A percentile compares a stretch with the other conserved stretches of the same genome.
phyloP scores from a whole-genome alignment of 2,329 filamentous ascomycete species.

The Dothideomycetes sp. region DNA sequence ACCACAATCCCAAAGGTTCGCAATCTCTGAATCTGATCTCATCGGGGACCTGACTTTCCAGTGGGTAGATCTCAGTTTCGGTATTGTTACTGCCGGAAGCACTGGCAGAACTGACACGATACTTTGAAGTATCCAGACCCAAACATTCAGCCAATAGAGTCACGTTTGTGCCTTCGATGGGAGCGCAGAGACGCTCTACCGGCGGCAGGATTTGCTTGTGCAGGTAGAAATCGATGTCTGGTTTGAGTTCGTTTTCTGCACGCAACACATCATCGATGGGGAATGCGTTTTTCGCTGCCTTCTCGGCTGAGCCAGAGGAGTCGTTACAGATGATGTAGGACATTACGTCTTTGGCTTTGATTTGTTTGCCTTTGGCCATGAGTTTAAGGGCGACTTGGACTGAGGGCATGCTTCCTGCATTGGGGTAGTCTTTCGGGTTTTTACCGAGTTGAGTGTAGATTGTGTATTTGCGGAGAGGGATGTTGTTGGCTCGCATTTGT shows the following conservation, averaged over 20 bases:
- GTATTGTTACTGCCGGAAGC: constrained; percentile 44
- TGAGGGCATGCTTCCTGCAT: constrained; percentile 89
- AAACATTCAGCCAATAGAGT: constrained; percentile 85
- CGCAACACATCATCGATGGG: constrained; percentile 78
- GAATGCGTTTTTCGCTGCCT: constrained; percentile 80
- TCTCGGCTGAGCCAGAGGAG: constrained; percentile 53
- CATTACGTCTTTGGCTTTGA: constrained; percentile 93
- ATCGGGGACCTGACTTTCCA: constrained; percentile 92
- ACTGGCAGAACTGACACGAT: constrained; percentile 56
- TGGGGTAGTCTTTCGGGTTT: constrained; percentile 84
- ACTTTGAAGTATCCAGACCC: constrained; percentile 82
- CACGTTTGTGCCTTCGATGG: constrained; percentile 86
- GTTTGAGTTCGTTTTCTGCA: constrained; percentile 61
- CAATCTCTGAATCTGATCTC: constrained; percentile 80
- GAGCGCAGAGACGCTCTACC: constrained; percentile 93
- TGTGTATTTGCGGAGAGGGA: constrained; percentile 81
- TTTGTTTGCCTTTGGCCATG: constrained; percentile 72
- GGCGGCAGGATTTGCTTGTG: constrained; percentile 98
- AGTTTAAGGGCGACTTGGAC: constrained; percentile 91
- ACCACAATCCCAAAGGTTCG: constrained; percentile 65
- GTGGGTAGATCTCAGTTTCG: constrained; percentile 64
- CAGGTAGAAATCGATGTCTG: constrained; percentile 96
- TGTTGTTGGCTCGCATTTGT: constrained; percentile 72
- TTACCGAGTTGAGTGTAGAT: constrained; percentile 98
- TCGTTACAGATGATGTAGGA: constrained; percentile 82